A percentile compares a stretch with the other conserved stretches of the same genome.
Conservation (phyloP, 495 filamentous ascomycete species). For the Neurospora sublineolata region DNA sequence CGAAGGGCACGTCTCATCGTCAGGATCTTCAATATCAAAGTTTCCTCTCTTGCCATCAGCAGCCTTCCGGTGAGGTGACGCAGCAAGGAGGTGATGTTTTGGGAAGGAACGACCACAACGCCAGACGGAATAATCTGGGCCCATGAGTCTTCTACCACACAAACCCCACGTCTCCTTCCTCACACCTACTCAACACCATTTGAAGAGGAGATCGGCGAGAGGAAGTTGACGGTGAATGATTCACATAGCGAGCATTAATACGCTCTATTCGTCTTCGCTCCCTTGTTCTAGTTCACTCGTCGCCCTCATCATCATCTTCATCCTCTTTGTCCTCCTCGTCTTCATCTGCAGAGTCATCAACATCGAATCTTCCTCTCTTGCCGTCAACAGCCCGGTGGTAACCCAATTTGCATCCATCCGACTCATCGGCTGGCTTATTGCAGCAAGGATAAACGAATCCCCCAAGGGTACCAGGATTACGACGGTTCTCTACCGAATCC, state of each 20-base stretch:
- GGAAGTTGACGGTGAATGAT: too few relatives aligned
- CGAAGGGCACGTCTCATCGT: neutral
- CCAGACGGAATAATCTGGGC: neutral
- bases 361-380: neutral
- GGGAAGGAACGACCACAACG: too few relatives aligned
- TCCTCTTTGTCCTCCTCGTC: neutral
- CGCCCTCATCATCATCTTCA: neutral
- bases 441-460: neutral
- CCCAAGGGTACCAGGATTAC: neutral
- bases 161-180: neutral
- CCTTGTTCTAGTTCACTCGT: neutral
- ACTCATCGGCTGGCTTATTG: neutral
- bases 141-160: neutral
- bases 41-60: neutral
- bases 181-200: neutral
- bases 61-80: too few relatives aligned
- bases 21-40: neutral
- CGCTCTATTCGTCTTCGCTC: neutral
- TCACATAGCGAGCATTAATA: too few relatives aligned
- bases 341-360: neutral
- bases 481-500: neutral
- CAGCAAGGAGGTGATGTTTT: too few relatives aligned
- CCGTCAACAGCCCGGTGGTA: neutral
- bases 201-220: too few relatives aligned
- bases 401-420: neutral